These are phyloP conservation scores for Coprinopsis sp. DNA, from an alignment of 768 basidiomycete genomes.

Conservation along the genomic window DNA sequence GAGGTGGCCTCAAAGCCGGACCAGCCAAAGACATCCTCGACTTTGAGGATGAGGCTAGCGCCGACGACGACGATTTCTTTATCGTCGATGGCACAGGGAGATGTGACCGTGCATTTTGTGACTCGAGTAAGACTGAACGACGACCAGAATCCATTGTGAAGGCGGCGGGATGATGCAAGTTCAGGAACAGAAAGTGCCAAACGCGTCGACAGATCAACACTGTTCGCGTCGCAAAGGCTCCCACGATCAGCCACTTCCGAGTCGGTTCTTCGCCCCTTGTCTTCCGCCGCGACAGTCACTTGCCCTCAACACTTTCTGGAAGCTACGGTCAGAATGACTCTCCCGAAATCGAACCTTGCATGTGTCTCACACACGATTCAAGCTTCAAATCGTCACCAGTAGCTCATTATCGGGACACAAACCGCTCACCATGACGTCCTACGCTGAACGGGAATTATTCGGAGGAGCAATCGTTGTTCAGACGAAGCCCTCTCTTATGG, in stretches of 20 bases:
- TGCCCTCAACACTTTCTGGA: not conserved
- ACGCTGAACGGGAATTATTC: conserved; percentile 54
- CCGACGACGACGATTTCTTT: conserved; percentile 59
- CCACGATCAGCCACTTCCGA: not conserved
- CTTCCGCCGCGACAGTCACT: not conserved
- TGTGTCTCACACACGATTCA: not conserved
- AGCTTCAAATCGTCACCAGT: not conserved
- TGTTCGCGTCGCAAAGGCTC: conserved; percentile 5
- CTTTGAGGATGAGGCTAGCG: too few relatives aligned
- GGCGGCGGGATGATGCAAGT: not conserved
- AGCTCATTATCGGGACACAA: not conserved
- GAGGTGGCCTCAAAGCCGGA: conserved; percentile 59
- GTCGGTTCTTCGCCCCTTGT: not conserved
- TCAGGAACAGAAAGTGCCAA: not conserved
- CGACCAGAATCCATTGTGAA: conserved; percentile 46
- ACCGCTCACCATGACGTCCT: conserved; percentile 4
- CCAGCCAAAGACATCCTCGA: conserved; percentile 72
- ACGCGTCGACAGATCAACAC: not conserved
- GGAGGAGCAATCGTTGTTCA: conserved; percentile 77
- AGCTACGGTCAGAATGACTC: conserved; percentile 17
- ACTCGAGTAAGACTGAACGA: conserved; percentile 51
- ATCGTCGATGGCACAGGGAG: conserved; percentile 72
- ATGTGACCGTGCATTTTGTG: conserved; percentile 57
- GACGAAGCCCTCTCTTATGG: conserved; percentile 57
- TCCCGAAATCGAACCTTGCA: not conserved